These are phyloP conservation scores for Daldinia decipiens DNA, from an alignment of 495 filamentous ascomycete species.

Conservation along the genomic window DNA sequence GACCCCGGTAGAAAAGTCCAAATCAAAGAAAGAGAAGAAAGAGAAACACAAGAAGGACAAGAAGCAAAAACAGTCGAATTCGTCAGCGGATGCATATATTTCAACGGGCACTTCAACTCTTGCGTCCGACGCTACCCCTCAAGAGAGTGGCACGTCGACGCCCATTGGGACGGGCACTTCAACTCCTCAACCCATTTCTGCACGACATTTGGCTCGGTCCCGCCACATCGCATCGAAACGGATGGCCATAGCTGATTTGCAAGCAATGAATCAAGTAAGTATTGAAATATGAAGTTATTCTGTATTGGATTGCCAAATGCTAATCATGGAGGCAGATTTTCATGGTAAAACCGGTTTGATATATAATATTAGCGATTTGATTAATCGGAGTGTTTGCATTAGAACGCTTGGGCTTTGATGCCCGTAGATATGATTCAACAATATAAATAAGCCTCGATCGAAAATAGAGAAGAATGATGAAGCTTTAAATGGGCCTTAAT, in stretches of 20 bases:
- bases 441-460: conserved; percentile 1
- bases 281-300: neutral
- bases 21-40: conserved; percentile 55
- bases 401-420: conserved; percentile 26
- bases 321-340: conserved; percentile 35
- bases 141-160: conserved; percentile 34
- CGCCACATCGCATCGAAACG: conserved; percentile 41
- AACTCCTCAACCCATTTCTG: conserved; percentile 31
- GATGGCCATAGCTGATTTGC: conserved; percentile 39
- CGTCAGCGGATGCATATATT: conserved; percentile 19
- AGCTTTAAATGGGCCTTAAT: neutral
- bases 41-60: conserved; percentile 60
- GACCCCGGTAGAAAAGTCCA: conserved; percentile 38
- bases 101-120: conserved; percentile 20
- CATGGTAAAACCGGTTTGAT: conserved; percentile 41
- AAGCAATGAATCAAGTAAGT: conserved; percentile 41
- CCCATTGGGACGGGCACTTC: conserved; percentile 34
- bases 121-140: conserved; percentile 9
- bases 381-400: conserved; percentile 8
- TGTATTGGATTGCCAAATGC: neutral
- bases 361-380: neutral
- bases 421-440: conserved; percentile 32
- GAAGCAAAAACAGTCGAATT: conserved; percentile 48
- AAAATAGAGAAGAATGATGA: conserved; percentile 6
- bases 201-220: conserved; percentile 35